Percentiles rank a stretch among this genome's conserved stretches.
These are phyloP conservation scores for Alternaria viburni DNA, from an alignment of 2,329 filamentous ascomycete genomes.

Conservation along the genomic window DNA sequence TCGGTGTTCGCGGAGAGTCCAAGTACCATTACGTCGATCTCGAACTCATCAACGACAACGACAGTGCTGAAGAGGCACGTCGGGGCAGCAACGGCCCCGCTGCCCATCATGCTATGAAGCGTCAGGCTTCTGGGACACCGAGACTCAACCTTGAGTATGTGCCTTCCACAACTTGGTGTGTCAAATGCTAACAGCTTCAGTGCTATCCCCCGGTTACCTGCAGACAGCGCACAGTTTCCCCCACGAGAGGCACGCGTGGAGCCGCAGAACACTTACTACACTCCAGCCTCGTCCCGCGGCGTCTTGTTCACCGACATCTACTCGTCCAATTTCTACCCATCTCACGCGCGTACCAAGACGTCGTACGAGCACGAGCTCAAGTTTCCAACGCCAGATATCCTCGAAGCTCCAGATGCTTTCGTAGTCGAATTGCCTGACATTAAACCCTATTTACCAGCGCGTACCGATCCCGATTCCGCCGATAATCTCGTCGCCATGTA, in stretches of 20 bases:
- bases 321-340: slow-evolving; percentile 49
- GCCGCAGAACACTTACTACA: slow-evolving; percentile 35
- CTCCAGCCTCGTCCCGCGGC: slow-evolving; percentile 52
- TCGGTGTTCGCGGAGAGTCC: slow-evolving; percentile 94
- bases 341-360: slow-evolving; percentile 48
- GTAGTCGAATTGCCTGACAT: slow-evolving; percentile 85
- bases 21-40: slow-evolving; percentile 89
- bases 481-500: slow-evolving; percentile 87
- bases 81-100: slow-evolving; percentile 29
- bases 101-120: slow-evolving; percentile 33
- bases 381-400: slow-evolving; percentile 66
- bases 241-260: slow-evolving; percentile 35
- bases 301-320: slow-evolving; percentile 56
- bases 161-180: background rate
- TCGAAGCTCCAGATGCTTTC: slow-evolving; percentile 68
- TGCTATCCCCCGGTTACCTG: slow-evolving; percentile 53
- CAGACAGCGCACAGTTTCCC: slow-evolving; percentile 58
- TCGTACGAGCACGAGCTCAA: slow-evolving; percentile 68
- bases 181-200: slow-evolving; percentile 29
- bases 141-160: slow-evolving; percentile 46
- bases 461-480: slow-evolving; percentile 86
- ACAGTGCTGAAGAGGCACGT: slow-evolving; percentile 33
- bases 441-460: slow-evolving; percentile 76
- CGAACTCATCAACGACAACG: slow-evolving; percentile 56
- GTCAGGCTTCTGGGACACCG: slow-evolving; percentile 41